Percentiles rank a stretch among this genome's conserved stretches.
These are phyloP conservation scores for Amanita subjunquillea DNA, from an alignment of 768 basidiomycete species.

Conservation along the genomic window DNA sequence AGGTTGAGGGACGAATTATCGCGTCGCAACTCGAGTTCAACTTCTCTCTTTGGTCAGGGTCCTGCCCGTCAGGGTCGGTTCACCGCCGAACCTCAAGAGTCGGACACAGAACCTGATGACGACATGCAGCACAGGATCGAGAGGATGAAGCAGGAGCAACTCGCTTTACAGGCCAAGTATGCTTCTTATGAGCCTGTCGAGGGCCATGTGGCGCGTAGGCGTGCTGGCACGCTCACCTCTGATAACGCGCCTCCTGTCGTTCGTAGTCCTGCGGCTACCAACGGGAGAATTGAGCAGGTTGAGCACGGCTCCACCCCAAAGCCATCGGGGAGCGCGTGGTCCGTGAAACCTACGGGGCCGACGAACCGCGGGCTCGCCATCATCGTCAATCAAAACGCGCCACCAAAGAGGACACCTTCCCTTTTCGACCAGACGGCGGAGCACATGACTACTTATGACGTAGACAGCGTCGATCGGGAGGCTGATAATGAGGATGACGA, in stretches of 20 bases:
- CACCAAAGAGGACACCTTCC: not conserved
- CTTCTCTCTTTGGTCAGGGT: not conserved
- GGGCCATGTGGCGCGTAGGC: not conserved
- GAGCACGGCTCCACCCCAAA: not conserved
- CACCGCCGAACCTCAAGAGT: not conserved
- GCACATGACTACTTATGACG: not conserved
- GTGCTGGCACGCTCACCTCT: slow-evolving; percentile 1
- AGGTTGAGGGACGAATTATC: slow-evolving; percentile 22
- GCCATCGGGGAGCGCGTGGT: not conserved
- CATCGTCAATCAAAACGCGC: not conserved
- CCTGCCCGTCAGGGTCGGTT: not conserved
- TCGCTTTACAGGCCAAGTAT: slow-evolving; percentile 5
- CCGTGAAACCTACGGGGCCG: not conserved
- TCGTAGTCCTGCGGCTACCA: not conserved
- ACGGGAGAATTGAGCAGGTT: not conserved
- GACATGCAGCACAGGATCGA: slow-evolving; percentile 2
- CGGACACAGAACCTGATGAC: not conserved
- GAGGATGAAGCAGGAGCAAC: slow-evolving; percentile 3
- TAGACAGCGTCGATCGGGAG: not conserved
- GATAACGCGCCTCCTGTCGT: not conserved
- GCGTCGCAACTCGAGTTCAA: slow-evolving; percentile 7
- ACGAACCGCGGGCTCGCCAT: not conserved
- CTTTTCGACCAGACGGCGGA: not conserved
- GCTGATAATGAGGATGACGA: slow-evolving; percentile 2
- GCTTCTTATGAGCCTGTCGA: not conserved